These are phyloP conservation scores for Leishmania aethiopica DNA, from an alignment of 208 protist species.

Conservation along the genomic window DNA sequence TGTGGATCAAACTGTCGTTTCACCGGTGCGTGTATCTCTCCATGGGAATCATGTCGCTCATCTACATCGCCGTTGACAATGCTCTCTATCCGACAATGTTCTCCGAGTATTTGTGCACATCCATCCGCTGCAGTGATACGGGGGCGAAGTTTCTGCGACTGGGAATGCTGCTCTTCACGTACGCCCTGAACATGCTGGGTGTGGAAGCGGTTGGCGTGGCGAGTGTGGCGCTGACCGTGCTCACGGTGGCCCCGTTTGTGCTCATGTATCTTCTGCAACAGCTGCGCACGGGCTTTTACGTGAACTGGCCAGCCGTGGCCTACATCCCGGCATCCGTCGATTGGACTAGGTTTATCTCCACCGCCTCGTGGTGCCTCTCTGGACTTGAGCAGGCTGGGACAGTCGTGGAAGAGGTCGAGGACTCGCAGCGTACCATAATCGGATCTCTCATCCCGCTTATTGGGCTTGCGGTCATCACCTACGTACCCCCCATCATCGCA, in stretches of 20 bases:
- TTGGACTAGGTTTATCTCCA: conserved; percentile 76
- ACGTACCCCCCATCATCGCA: conserved; percentile 72
- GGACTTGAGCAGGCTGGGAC: conserved; percentile 78
- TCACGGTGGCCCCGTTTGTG: conserved; percentile 66
- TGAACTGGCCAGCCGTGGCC: conserved; percentile 75
- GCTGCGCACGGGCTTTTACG: conserved; percentile 56
- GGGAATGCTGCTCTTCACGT: conserved; percentile 57
- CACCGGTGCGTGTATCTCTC: conserved; percentile 65
- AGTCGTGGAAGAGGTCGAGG: conserved; percentile 67
- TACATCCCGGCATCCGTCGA: conserved; percentile 59
- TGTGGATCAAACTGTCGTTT: conserved; percentile 76
- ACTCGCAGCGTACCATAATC: conserved; percentile 70
- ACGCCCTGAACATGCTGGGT: conserved; percentile 67
- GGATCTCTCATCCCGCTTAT: conserved; percentile 65
- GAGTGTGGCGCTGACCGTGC: conserved; percentile 58
- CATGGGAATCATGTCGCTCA: conserved; percentile 64
- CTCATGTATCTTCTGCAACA: conserved; percentile 66
- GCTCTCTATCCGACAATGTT: conserved; percentile 81
- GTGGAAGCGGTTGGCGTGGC: conserved; percentile 63
- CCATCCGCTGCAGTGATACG: conserved; percentile 37
- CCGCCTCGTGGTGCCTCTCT: conserved; percentile 84
- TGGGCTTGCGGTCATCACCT: conserved; percentile 67
- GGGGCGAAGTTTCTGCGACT: conserved; percentile 36
- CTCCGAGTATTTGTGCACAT: conserved; percentile 76
- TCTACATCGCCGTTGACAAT: conserved; percentile 76